These are phyloP conservation scores for Cerrena zonata DNA, from an alignment of 1,284 basidiomycete species.

Conservation along the genomic window DNA sequence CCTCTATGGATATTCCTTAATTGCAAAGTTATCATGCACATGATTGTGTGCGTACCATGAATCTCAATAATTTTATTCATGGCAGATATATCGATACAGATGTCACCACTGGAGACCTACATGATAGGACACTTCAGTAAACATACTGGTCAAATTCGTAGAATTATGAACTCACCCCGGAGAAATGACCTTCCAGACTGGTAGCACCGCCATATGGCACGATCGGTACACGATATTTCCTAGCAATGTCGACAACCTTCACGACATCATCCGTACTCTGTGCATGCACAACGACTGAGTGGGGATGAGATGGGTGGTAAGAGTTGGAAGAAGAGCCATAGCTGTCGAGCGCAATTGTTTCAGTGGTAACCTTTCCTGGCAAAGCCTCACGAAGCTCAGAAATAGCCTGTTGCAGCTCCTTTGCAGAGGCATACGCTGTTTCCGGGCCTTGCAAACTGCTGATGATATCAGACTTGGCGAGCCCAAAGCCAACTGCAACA, in stretches of 20 bases:
- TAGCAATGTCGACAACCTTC: conserved; percentile 51
- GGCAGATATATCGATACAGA: conserved; percentile 76
- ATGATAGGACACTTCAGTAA: too few species aligned
- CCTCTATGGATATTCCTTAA: conserved; percentile 33
- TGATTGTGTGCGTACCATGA: conserved; percentile 45
- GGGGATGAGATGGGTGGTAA: conserved; percentile 60
- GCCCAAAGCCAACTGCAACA: not conserved
- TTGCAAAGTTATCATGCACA: not conserved
- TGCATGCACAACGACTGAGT: conserved; percentile 54
- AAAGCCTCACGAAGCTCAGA: conserved; percentile 45
- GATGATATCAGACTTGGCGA: not conserved
- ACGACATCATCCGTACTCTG: conserved; percentile 53
- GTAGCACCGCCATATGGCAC: conserved; percentile 60
- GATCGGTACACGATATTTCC: conserved; percentile 48
- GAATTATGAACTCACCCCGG: conserved; percentile 41
- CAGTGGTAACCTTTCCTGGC: conserved; percentile 45
- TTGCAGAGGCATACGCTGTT: conserved; percentile 13
- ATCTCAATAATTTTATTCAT: conserved; percentile 83
- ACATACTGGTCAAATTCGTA: too few species aligned
- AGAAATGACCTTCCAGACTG: conserved; percentile 53
- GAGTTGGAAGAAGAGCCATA: conserved; percentile 66
- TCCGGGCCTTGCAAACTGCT: conserved; percentile 2
- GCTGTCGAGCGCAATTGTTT: conserved; percentile 41
- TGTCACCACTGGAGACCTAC: conserved; percentile 60
- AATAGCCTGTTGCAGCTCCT: conserved; percentile 50